Conservation (phyloP, 2,329 filamentous ascomycete genomes). For the Exophiala phaeomuriformis region DNA sequence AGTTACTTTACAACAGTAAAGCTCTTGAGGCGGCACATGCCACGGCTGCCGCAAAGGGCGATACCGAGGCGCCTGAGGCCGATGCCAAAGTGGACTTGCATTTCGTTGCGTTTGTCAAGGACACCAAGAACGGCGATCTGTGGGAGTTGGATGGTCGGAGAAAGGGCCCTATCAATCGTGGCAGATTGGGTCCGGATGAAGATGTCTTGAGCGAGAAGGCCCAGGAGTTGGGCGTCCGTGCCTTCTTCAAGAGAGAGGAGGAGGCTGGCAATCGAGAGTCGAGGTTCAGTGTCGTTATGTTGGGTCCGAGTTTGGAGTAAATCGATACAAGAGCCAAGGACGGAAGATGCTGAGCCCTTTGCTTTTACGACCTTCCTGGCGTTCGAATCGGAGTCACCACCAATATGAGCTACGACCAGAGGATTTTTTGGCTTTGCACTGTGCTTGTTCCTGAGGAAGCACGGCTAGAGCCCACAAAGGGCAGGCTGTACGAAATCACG, state of each 20-base stretch:
- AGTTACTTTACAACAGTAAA: conserved; percentile 67
- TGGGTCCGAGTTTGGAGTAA: conserved; percentile 52
- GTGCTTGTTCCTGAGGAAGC: too few relatives aligned
- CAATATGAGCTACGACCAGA: too few relatives aligned
- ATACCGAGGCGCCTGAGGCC: conserved; percentile 69
- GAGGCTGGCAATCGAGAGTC: conserved; percentile 49
- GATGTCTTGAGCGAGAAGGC: conserved; percentile 71
- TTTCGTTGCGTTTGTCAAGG: conserved; percentile 91
- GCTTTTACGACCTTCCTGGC: too few relatives aligned
- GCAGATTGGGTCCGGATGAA: conserved; percentile 52
- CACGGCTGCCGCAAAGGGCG: conserved; percentile 66
- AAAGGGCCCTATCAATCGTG: conserved; percentile 66
- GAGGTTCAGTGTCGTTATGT: conserved; percentile 56
- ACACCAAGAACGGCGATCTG: conserved; percentile 54
- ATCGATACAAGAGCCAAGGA: neutral
- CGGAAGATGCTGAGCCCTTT: neutral
- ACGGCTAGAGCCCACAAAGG: too few relatives aligned
- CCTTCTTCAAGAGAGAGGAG: conserved; percentile 53
- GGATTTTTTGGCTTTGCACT: too few relatives aligned
- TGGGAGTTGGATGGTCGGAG: conserved; percentile 75
- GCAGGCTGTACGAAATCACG: too few relatives aligned
- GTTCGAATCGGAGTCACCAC: too few relatives aligned
- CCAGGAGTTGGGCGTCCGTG: conserved; percentile 59
- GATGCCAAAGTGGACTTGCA: conserved; percentile 84
- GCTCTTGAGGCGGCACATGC: conserved; percentile 72